These are phyloP conservation scores for Diutina siamensis DNA, from an alignment of 1,139 yeast species.

Conservation along the genomic window DNA sequence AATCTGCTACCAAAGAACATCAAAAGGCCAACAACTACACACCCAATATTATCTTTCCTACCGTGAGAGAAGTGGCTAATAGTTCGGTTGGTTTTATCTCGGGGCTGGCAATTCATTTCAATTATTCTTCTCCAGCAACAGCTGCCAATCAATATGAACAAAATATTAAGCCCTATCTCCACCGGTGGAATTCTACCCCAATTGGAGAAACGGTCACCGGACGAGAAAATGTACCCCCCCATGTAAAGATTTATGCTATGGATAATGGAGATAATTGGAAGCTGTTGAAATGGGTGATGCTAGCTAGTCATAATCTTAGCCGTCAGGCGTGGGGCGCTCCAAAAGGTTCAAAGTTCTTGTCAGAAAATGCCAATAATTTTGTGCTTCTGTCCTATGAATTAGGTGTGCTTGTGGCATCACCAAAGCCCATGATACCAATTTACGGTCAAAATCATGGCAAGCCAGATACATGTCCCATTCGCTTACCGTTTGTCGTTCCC, in stretches of 20 bases:
- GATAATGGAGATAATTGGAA: constrained; percentile 39
- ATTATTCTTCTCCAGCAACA: constrained; percentile 17
- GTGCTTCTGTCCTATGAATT: constrained; percentile 39
- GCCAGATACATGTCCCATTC: constrained; percentile 18
- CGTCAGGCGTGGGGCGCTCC: constrained; percentile 56
- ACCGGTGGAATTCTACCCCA: constrained; percentile 18
- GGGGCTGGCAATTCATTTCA: constrained; percentile 48
- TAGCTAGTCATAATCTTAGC: constrained; percentile 57
- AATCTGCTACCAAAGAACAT: constrained; percentile 16
- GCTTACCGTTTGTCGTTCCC: constrained; percentile 47
- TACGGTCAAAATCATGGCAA: constrained; percentile 26
- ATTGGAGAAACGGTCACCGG: constrained; percentile 14
- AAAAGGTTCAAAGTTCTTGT: neutral
- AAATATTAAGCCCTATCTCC: constrained; percentile 23
- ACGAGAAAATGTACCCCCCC: constrained; percentile 27
- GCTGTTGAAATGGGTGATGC: constrained; percentile 47
- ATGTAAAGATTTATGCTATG: constrained; percentile 27
- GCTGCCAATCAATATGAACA: constrained; percentile 21
- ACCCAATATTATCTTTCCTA: constrained; percentile 45
- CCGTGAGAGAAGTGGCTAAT: constrained; percentile 33
- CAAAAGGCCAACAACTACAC: constrained; percentile 19
- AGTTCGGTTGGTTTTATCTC: constrained; percentile 35
- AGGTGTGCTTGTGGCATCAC: constrained; percentile 33
- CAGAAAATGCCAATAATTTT: constrained; percentile 18
- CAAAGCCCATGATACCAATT: constrained; percentile 20